Evolutionary conservation across 257 asterid species (phyloP).

Genomic region (Nicotiana undulata): DNA sequence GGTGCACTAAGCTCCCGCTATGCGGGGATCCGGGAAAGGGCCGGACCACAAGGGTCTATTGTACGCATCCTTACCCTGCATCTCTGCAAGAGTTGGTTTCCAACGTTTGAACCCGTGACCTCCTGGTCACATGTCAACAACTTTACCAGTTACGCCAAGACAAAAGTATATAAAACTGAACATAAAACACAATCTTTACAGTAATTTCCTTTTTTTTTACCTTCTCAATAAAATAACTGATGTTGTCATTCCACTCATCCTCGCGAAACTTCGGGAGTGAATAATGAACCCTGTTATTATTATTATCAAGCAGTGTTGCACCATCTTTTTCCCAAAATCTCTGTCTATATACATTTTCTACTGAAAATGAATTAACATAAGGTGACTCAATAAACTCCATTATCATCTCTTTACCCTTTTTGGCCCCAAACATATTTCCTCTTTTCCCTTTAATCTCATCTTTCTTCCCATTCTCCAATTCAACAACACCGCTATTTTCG

Average conservation of each 20-base stretch:
- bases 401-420: constrained; percentile 28
- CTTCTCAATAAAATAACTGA: constrained; percentile 58
- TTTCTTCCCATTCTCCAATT: constrained; percentile 4
- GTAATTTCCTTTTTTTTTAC: constrained; percentile 17
- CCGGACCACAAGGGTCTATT: too few species aligned
- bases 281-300: constrained; percentile 17
- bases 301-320: constrained; percentile 12
- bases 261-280: constrained; percentile 31
- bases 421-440: constrained; percentile 39
- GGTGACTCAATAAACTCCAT: constrained; percentile 35
- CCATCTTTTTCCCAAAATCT: constrained; percentile 18
- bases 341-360: constrained; percentile 17
- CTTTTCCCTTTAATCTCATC: constrained; percentile 19
- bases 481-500: constrained; percentile 22
- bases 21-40: too few species aligned
- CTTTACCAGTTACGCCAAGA: too few species aligned
- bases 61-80: too few species aligned
- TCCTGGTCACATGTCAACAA: too few species aligned
- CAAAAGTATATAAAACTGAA: not conserved
- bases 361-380: constrained; percentile 18
- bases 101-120: too few species aligned
- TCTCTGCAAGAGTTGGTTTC: too few species aligned
- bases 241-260: constrained; percentile 39
- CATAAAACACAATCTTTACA: not conserved
- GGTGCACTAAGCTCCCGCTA: too few species aligned